Percentiles rank a stretch among this genome's conserved stretches.
phyloP scores from a whole-genome alignment of 495 filamentous ascomycete genomes.

The Penicillium odoratum region DNA sequence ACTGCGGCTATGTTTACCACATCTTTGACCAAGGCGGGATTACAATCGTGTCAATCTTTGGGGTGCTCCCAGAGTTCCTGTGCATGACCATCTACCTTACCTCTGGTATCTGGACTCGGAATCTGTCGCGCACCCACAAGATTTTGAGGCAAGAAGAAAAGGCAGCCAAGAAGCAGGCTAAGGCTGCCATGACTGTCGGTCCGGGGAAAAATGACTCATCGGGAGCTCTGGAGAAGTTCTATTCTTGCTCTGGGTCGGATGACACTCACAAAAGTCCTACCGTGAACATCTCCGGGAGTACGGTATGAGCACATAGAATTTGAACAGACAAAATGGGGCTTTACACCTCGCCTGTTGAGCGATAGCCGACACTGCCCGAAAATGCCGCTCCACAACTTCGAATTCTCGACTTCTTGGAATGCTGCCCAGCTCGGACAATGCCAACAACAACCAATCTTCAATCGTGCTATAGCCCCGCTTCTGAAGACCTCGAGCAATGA shows the following conservation, averaged over 20 bases:
- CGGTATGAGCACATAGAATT: not conserved
- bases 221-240: not conserved
- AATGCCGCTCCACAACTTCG: too few species aligned
- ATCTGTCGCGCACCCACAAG: not conserved
- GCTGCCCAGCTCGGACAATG: too few species aligned
- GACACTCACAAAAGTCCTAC: not conserved
- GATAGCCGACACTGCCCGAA: too few species aligned
- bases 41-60: not conserved
- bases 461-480: too few species aligned
- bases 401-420: too few species aligned
- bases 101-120: conserved; percentile 1
- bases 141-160: not conserved
- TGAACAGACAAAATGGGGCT: not conserved
- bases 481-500: too few species aligned
- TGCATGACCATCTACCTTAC: not conserved
- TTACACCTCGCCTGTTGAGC: not conserved
- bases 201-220: not conserved
- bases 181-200: not conserved
- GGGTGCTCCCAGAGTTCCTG: not conserved
- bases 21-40: conserved; percentile 2
- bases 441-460: too few species aligned
- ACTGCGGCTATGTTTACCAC: not conserved
- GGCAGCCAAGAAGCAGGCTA: conserved; percentile 1
- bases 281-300: not conserved
- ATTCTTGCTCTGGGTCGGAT: not conserved